Percentiles rank a stretch among this genome's conserved stretches.
Evolutionary conservation across 106 monocot species (phyloP).

Genomic region (Ottelia alismoides): DNA sequence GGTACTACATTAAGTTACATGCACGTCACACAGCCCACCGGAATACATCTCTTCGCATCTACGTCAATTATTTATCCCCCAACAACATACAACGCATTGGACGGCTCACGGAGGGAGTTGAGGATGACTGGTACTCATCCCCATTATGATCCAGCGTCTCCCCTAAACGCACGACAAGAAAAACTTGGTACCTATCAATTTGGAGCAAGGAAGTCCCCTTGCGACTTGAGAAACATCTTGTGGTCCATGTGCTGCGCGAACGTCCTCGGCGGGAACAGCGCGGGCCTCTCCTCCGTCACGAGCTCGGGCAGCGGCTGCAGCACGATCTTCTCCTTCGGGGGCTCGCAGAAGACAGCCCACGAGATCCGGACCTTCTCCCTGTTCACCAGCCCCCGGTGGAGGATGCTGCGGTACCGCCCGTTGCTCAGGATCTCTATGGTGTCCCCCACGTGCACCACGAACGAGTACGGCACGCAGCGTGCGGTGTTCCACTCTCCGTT

Average conservation of each 20-base stretch:
- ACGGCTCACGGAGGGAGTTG: no score
- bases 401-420: slow-evolving; percentile 52
- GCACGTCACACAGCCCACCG: no score
- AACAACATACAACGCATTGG: no score
- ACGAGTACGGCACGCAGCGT: slow-evolving; percentile 34
- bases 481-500: slow-evolving; percentile 48
- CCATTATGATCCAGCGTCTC: no score
- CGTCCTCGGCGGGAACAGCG: slow-evolving; percentile 47
- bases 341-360: slow-evolving; percentile 88
- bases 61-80: no score
- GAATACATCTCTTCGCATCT: no score
- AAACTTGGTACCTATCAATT: no score
- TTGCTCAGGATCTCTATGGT: slow-evolving; percentile 76
- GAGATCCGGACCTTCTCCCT: slow-evolving; percentile 80
- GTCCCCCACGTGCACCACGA: slow-evolving; percentile 78
- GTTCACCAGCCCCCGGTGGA: slow-evolving; percentile 75
- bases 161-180: no score
- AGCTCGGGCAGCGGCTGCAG: slow-evolving; percentile 56
- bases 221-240: slow-evolving; percentile 52
- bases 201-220: slow-evolving; percentile 3
- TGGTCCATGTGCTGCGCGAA: slow-evolving; percentile 56
- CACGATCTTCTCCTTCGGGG: slow-evolving; percentile 51
- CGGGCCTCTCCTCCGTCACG: slow-evolving; percentile 18
- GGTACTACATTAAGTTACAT: no score
- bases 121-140: no score